These are phyloP conservation scores for Aquilaria agallochum DNA, from an alignment of 441 rosid genomes.

Conservation along the genomic window DNA sequence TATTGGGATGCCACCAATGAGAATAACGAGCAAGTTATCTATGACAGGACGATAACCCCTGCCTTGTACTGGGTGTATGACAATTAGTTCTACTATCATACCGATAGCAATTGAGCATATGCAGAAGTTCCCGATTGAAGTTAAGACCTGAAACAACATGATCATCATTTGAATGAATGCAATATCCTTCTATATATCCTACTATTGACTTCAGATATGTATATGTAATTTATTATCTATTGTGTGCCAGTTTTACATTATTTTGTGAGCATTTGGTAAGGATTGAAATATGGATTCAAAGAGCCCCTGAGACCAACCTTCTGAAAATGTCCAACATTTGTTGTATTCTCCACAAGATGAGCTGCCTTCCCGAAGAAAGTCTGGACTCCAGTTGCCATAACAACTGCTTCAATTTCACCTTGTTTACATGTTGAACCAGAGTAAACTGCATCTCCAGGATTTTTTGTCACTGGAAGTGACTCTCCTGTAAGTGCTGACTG, in stretches of 20 bases:
- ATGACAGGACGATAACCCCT: constrained; percentile 38
- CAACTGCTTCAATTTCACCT: constrained; percentile 70
- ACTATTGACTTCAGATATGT: no score
- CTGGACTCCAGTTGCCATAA: constrained; percentile 63
- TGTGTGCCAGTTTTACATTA: no score
- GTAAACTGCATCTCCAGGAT: constrained; percentile 48
- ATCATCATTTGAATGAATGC: background rate
- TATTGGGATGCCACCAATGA: constrained; percentile 67
- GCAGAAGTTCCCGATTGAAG: constrained; percentile 44
- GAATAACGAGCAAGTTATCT: constrained; percentile 41
- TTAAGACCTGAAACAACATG: constrained; percentile 25
- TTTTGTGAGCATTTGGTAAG: no score
- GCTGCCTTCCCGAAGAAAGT: constrained; percentile 76
- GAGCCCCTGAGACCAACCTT: constrained; percentile 26
- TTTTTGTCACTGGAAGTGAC: constrained; percentile 50
- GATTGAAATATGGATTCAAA: background rate
- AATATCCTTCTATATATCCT: background rate
- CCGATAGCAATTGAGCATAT: constrained; percentile 32
- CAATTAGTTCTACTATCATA: constrained; percentile 35
- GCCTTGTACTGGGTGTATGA: constrained; percentile 24
- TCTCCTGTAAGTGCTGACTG: constrained; percentile 71
- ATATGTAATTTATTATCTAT: no score
- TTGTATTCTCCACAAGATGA: constrained; percentile 66
- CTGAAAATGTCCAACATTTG: constrained; percentile 66
- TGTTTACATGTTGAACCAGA: constrained; percentile 71